Conservation (phyloP, 1,284 basidiomycete genomes). For the Microbotryum lychnidis-dioicae region DNA sequence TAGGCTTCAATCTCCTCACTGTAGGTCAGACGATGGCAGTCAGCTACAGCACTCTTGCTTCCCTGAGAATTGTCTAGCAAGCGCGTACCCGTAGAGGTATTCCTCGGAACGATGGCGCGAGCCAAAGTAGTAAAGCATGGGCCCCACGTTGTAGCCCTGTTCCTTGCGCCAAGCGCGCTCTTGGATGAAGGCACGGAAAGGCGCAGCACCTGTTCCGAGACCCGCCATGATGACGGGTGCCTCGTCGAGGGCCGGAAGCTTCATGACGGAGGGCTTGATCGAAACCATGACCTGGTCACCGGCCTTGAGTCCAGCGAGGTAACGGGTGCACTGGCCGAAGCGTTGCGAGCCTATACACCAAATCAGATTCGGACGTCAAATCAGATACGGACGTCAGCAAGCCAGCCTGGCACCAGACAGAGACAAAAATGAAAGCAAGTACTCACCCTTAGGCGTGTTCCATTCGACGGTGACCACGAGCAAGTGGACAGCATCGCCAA, state of each 20-base stretch:
- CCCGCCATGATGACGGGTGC: constrained; percentile 98
- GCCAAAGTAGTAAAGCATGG: constrained; percentile 95
- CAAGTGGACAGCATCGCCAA: constrained; percentile 87
- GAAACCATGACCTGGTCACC: constrained; percentile 95
- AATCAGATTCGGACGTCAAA: constrained; percentile 12
- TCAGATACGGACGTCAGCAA: constrained; percentile 8
- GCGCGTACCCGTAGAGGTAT: constrained; percentile 71
- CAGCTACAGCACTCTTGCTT: not conserved
- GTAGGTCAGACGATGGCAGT: not conserved
- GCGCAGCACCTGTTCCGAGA: constrained; percentile 93
- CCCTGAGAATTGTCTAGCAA: not conserved
- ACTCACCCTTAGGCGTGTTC: constrained; percentile 70
- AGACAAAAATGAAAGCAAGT: not conserved
- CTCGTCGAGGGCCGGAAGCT: constrained; percentile 74
- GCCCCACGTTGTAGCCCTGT: constrained; percentile 73
- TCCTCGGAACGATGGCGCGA: constrained; percentile 90
- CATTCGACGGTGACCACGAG: constrained; percentile 96
- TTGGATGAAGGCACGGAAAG: constrained; percentile 97
- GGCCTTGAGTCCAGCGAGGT: constrained; percentile 70
- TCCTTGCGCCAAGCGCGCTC: constrained; percentile 75
- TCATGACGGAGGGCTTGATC: constrained; percentile 98
- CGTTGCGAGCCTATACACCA: constrained; percentile 55
- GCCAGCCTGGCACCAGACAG: not conserved
- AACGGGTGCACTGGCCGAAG: constrained; percentile 94
- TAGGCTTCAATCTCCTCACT: constrained; percentile 51